A percentile compares a stretch with the other conserved stretches of the same genome.
Conservation (phyloP, 352 stramenopile genomes). For the Pythium plurisporium region DNA sequence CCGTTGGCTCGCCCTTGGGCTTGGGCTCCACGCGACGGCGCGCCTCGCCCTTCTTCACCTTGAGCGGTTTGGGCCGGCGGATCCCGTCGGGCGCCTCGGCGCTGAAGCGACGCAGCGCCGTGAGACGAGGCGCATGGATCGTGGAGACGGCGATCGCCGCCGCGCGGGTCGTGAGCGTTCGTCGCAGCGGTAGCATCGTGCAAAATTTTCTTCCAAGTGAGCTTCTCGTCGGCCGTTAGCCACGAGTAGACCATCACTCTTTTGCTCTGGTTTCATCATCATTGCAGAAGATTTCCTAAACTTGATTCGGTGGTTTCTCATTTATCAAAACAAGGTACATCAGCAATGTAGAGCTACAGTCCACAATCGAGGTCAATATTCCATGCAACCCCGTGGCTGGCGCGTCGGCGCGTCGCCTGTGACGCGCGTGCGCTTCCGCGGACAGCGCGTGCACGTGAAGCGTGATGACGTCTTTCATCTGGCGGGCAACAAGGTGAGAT, state of each 20-base stretch:
- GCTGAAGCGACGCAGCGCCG: constrained; percentile 28
- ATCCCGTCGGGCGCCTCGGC: constrained; percentile 21
- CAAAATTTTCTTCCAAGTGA: neutral
- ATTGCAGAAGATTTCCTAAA: neutral
- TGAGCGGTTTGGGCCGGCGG: constrained; percentile 58
- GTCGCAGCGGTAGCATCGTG: constrained; percentile 14
- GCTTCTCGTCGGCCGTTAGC: neutral
- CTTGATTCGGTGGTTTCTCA: neutral
- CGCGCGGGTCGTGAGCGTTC: neutral
- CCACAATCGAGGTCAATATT: neutral
- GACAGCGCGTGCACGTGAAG: constrained; percentile 76
- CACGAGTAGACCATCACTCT: constrained; percentile 6
- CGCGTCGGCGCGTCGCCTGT: constrained; percentile 39
- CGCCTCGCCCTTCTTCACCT: constrained; percentile 68
- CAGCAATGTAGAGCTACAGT: neutral
- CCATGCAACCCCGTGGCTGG: constrained; percentile 1
- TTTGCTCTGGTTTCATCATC: neutral
- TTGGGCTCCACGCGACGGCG: constrained; percentile 48
- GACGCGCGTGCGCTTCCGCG: constrained; percentile 59
- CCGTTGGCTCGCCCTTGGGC: constrained; percentile 1
- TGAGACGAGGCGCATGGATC: neutral
- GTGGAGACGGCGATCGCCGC: neutral
- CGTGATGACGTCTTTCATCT: constrained; percentile 75
- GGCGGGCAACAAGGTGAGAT: constrained; percentile 75
- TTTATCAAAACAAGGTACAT: neutral